Percentiles rank a stretch among this genome's conserved stretches.
Evolutionary conservation across 2,329 filamentous ascomycete genomes (phyloP).

Genomic region (Aspergillus felis): DNA sequence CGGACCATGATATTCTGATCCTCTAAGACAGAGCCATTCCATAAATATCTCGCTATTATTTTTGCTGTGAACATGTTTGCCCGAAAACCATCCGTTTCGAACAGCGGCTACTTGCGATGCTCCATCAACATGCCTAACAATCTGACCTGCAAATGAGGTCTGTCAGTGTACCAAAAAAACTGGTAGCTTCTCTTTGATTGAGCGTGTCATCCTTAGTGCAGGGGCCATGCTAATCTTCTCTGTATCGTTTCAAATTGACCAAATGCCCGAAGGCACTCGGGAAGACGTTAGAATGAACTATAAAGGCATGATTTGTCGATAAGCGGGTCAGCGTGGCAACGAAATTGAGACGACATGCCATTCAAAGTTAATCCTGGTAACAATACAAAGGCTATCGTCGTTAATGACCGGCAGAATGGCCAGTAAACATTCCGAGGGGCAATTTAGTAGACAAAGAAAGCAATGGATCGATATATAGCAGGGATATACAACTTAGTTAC

Average conservation of each 20-base stretch:
- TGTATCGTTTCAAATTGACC: slow-evolving; percentile 67
- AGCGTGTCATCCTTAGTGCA: slow-evolving; percentile 93
- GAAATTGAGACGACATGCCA: too few species aligned
- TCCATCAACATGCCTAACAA: too few species aligned
- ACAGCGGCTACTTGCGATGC: too few species aligned
- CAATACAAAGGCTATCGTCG: too few species aligned
- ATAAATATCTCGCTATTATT: not conserved
- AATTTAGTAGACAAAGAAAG: not conserved
- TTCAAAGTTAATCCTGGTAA: too few species aligned
- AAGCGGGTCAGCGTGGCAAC: too few species aligned
- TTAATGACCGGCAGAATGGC: too few species aligned
- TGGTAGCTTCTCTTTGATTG: slow-evolving; percentile 73
- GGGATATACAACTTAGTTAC: not conserved
- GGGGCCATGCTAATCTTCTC: slow-evolving; percentile 81
- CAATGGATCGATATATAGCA: not conserved
- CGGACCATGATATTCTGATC: not conserved
- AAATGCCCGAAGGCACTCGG: slow-evolving; percentile 48
- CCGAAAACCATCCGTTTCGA: not conserved
- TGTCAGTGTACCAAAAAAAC: slow-evolving; percentile 52
- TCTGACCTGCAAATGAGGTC: slow-evolving; percentile 10
- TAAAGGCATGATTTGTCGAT: slow-evolving; percentile 7
- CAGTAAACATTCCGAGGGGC: too few species aligned
- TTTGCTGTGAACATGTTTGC: not conserved
- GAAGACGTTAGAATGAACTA: slow-evolving; percentile 13
- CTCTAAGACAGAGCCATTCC: not conserved